A percentile compares a stretch with the other conserved stretches of the same genome.
Evolutionary conservation across 495 filamentous ascomycete genomes (phyloP).

Genomic region (Penicillium parvum): DNA sequence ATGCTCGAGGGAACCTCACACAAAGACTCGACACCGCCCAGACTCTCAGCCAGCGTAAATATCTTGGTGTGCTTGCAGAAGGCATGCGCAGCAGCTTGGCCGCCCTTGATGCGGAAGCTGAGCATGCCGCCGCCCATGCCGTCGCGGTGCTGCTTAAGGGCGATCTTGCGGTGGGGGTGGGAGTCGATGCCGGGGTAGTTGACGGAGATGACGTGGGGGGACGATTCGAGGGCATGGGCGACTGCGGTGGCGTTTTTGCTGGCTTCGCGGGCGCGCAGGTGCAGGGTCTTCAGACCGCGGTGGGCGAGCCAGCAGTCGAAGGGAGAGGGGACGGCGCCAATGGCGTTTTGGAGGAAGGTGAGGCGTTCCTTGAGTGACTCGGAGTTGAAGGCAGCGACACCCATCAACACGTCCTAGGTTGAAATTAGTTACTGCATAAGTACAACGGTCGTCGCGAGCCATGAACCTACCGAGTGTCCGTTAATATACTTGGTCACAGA

Average conservation of each 20-base stretch:
- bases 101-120: constrained; percentile 89
- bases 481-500: constrained; percentile 99
- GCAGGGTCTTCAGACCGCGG: constrained; percentile 92
- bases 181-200: constrained; percentile 92
- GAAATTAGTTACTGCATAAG: no score
- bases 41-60: constrained; percentile 88
- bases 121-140: constrained; percentile 98
- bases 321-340: constrained; percentile 87
- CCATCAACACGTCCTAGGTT: constrained; percentile 92
- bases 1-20: constrained; percentile 89
- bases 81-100: constrained; percentile 76
- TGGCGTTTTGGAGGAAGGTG: constrained; percentile 92
- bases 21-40: constrained; percentile 90
- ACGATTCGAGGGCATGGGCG: constrained; percentile 70
- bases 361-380: constrained; percentile 70
- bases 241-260: constrained; percentile 75
- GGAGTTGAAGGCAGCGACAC: constrained; percentile 91
- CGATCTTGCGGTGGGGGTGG: constrained; percentile 80
- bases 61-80: constrained; percentile 89
- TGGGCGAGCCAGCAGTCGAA: constrained; percentile 99
- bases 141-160: constrained; percentile 83
- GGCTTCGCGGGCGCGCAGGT: constrained; percentile 84
- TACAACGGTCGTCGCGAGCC: no score
- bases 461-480: constrained; percentile 64
- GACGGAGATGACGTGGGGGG: constrained; percentile 78